Evolutionary conservation across 163 green algal species (phyloP).

Genomic region (Coccomyxa subellipsoidea): DNA sequence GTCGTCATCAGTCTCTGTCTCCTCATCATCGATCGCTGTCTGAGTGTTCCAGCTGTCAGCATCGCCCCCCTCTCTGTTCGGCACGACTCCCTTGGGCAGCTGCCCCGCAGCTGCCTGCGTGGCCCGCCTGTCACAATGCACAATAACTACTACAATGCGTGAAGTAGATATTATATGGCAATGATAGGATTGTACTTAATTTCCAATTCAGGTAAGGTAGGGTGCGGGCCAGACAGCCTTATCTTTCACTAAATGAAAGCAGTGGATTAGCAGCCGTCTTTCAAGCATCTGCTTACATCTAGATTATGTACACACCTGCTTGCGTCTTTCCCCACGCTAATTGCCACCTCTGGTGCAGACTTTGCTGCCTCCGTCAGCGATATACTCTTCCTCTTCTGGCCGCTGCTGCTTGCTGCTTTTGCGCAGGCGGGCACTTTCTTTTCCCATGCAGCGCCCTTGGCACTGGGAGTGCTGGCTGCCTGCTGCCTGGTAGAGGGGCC

Average conservation of each 20-base stretch:
- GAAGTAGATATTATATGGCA: no score
- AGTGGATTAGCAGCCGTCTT: no score
- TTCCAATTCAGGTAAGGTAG: no score
- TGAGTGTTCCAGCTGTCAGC: not conserved
- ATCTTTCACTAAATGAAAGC: no score
- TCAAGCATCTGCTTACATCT: no score
- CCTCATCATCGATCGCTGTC: not conserved
- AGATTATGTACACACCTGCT: no score
- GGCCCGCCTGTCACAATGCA: not conserved
- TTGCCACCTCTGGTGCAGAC: not conserved
- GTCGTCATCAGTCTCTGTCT: slow-evolving; percentile 10
- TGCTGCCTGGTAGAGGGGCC: not conserved
- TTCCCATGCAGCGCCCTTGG: not conserved
- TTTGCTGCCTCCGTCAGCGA: not conserved
- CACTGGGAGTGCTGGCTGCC: not conserved
- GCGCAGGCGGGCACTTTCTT: not conserved
- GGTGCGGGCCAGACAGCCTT: no score
- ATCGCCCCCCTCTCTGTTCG: not conserved
- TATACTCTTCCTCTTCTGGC: not conserved
- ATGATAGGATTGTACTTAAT: no score
- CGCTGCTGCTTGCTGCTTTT: not conserved
- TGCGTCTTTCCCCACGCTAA: not conserved
- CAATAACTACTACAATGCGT: no score
- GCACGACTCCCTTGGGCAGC: not conserved
- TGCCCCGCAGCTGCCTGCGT: not conserved